Evolutionary conservation across 2,329 filamentous ascomycete genomes (phyloP), one percentile per base, ranked within the genome.

Genomic region (Pseudohalonectria lignicola): DNA sequence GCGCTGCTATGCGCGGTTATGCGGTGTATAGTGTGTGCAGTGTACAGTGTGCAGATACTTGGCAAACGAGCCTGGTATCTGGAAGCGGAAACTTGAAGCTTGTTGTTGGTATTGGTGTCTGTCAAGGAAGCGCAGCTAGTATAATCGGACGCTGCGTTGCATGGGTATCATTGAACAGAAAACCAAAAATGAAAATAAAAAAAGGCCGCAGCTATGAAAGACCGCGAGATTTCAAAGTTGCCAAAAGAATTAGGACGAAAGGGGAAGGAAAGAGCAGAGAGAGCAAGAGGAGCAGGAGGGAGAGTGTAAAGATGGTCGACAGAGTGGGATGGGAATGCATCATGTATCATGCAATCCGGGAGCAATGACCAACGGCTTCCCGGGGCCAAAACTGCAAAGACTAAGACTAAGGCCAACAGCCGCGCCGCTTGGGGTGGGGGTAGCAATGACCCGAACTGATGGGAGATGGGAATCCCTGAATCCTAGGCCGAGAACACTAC

Each of bases 291-390:
- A 37, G 15, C 18, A n/a, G n/a, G n/a, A n/a, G n/a, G n/a, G n/a
- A n/a, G n/a, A 9, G 11, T 20, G 18, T 17, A 13, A 19, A n/a
- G 36, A 19, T 34, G 33, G 33, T 10, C 36, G 18, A 31, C 19
- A 18, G 21, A 29, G 12, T 31, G 36, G 36, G 36, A 37, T 28
- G 21, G 17, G 31, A 31, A 29, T 26, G 19, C 28, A 37, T 37
- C 36, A 37, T 37, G 36, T 37, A 37, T 29, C 16, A 37, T 37
- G 36, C 28, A 29, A 19, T 26, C 30, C 30, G 30, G 30, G 30
- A 17, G 16, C 16, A 17, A 18, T 31, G 16, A 31, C 15, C 30
- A 15, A 18, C 16, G 30, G 19, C 16, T 18, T 12, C 16, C 16
- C n/a, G n/a, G 29, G 30, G 30, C 19, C 30, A 31, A 13, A 31